Percentiles rank a stretch among this genome's conserved stretches.
These are phyloP conservation scores for Irpex lacteus DNA, from an alignment of 1,284 basidiomycete species.

Conservation along the genomic window DNA sequence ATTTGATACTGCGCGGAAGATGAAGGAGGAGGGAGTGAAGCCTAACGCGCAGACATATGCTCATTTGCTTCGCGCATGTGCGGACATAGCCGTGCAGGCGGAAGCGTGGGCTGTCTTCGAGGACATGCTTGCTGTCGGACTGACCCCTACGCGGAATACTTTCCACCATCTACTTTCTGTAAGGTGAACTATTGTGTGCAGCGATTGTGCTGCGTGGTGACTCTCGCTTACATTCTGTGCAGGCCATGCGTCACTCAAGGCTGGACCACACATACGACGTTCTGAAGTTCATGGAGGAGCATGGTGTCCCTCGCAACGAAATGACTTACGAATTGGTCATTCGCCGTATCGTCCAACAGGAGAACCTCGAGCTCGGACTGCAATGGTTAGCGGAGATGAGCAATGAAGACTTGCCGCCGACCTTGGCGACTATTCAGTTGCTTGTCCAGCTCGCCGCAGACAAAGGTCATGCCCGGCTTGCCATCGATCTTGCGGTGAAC, in stretches of 20 bases:
- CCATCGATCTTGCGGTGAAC: conserved; percentile 59
- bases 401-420: conserved; percentile 42
- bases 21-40: conserved; percentile 49
- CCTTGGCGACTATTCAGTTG: conserved; percentile 43
- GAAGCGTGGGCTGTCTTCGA: conserved; percentile 71
- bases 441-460: conserved; percentile 50
- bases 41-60: conserved; percentile 60
- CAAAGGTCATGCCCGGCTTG: conserved; percentile 55
- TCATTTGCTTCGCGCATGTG: conserved; percentile 47
- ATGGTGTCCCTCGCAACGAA: conserved; percentile 45
- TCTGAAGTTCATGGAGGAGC: conserved; percentile 45
- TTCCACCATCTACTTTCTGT: conserved; percentile 69
- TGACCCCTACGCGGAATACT: conserved; percentile 54
- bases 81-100: conserved; percentile 35
- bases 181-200: conserved; percentile 20
- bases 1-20: conserved; percentile 36
- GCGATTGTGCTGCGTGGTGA: not conserved
- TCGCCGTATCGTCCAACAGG: conserved; percentile 38
- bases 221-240: not conserved
- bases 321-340: conserved; percentile 56
- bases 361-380: conserved; percentile 64
- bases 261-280: conserved; percentile 28
- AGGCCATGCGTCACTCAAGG: conserved; percentile 23
- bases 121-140: conserved; percentile 61
- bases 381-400: conserved; percentile 54